These are phyloP conservation scores for Ballota nigra DNA, from an alignment of 257 asterid genomes.

Conservation along the genomic window DNA sequence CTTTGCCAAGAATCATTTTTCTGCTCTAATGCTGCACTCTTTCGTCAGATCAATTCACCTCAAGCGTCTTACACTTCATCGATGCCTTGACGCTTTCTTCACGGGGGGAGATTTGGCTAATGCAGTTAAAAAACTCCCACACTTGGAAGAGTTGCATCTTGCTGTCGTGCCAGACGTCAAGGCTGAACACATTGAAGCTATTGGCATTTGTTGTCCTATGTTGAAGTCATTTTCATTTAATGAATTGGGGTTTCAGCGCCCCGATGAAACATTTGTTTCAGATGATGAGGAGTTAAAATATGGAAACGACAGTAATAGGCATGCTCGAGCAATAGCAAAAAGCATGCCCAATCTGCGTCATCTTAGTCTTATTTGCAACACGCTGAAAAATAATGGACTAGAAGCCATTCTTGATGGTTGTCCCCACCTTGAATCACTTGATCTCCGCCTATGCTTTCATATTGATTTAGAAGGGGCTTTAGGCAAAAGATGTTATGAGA, in stretches of 20 bases:
- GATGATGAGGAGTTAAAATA: too few species aligned
- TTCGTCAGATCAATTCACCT: too few species aligned
- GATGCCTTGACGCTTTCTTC: too few species aligned
- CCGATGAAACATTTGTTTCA: too few species aligned
- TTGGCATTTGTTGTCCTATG: constrained; percentile 36
- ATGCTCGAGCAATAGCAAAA: background rate
- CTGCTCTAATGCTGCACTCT: too few species aligned
- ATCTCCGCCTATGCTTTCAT: too few species aligned
- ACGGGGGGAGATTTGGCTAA: background rate
- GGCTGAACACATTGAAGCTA: constrained; percentile 16
- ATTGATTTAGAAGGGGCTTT: too few species aligned
- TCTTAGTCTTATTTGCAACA: constrained; percentile 22
- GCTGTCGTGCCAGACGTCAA: background rate
- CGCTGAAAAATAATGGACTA: constrained; percentile 25
- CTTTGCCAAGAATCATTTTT: too few species aligned
- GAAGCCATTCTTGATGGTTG: background rate
- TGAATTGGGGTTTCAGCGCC: too few species aligned
- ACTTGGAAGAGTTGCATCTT: constrained; percentile 51
- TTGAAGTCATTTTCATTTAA: constrained; percentile 24
- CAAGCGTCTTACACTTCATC: too few species aligned
- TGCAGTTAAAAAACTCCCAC: constrained; percentile 32
- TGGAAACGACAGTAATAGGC: background rate
- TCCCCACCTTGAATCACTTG: too few species aligned
- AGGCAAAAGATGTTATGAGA: constrained; percentile 10
- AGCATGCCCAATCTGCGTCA: constrained; percentile 41